phyloP scores from a whole-genome alignment of 169 alveolate genomes.

The Condylostoma magnum region DNA sequence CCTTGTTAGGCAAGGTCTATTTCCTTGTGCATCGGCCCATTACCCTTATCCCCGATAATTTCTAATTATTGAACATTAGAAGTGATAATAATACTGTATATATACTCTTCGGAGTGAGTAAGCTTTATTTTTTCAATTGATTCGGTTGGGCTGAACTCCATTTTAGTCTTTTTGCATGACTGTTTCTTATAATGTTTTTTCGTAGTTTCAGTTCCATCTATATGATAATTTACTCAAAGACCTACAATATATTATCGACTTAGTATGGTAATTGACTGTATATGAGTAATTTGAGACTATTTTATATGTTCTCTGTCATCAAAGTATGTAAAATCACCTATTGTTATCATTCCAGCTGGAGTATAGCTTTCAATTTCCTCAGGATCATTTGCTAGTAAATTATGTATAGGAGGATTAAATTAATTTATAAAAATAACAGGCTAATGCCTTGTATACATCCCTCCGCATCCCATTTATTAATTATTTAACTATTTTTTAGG shows the following conservation, averaged over 20 bases:
- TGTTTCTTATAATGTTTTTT: background rate
- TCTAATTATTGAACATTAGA: background rate
- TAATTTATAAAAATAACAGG: background rate
- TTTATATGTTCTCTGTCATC: conserved; percentile 18
- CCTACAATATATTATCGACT: background rate
- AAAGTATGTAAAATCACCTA: background rate
- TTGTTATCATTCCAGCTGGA: background rate
- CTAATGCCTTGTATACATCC: background rate
- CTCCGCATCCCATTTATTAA: conserved; percentile 28
- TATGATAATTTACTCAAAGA: background rate
- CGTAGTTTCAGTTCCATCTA: background rate
- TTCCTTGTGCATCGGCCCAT: background rate
- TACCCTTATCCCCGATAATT: background rate
- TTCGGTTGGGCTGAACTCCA: too few relatives aligned
- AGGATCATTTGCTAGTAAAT: background rate
- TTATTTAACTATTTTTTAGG: too few relatives aligned
- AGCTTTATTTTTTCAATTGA: too few relatives aligned
- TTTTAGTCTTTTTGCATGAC: background rate
- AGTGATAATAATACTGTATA: too few relatives aligned
- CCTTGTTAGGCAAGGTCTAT: background rate
- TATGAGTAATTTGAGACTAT: conserved; percentile 3
- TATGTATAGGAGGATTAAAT: background rate
- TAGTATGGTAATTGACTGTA: background rate
- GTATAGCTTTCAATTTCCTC: background rate
- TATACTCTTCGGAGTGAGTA: too few relatives aligned